A percentile compares a stretch with the other conserved stretches of the same genome.
phyloP scores from a whole-genome alignment of 192 early-diverging fungal species.

The Funneliformis mosseae region DNA sequence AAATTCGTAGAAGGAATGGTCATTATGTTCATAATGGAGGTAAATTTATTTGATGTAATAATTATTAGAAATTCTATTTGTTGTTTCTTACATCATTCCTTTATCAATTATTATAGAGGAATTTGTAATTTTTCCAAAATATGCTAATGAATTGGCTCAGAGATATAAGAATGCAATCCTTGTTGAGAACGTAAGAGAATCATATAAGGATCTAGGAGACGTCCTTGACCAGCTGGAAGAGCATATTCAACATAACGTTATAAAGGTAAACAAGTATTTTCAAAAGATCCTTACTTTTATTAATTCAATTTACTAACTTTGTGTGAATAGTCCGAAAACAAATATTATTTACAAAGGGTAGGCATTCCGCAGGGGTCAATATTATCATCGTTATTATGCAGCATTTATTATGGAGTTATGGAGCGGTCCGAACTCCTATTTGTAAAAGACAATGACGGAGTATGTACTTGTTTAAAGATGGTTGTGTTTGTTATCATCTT shows the following conservation, averaged over 20 bases:
- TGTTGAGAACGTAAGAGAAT: neutral
- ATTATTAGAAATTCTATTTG: neutral
- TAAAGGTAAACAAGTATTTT: neutral
- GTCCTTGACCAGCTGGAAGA: conserved; percentile 4
- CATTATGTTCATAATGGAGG: neutral
- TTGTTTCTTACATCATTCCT: neutral
- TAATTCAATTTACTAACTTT: neutral
- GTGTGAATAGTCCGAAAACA: neutral
- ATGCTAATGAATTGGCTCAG: neutral
- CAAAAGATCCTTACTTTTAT: neutral
- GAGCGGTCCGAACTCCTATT: neutral
- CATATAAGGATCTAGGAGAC: neutral
- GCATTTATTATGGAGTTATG: conserved; percentile 14
- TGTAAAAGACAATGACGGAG: neutral
- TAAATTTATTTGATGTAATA: neutral
- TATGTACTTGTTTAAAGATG: neutral
- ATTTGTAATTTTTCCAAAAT: neutral
- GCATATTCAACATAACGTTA: neutral
- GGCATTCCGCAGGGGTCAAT: conserved; percentile 25
- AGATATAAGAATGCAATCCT: neutral
- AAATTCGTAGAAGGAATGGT: neutral
- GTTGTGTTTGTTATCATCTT: neutral
- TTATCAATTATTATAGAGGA: neutral
- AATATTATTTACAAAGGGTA: neutral
- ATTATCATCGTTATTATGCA: conserved; percentile 11